A percentile compares a stretch with the other conserved stretches of the same genome.
These are phyloP conservation scores for Craspedostauros australis DNA, from an alignment of 108 stramenopile species.

Conservation along the genomic window DNA sequence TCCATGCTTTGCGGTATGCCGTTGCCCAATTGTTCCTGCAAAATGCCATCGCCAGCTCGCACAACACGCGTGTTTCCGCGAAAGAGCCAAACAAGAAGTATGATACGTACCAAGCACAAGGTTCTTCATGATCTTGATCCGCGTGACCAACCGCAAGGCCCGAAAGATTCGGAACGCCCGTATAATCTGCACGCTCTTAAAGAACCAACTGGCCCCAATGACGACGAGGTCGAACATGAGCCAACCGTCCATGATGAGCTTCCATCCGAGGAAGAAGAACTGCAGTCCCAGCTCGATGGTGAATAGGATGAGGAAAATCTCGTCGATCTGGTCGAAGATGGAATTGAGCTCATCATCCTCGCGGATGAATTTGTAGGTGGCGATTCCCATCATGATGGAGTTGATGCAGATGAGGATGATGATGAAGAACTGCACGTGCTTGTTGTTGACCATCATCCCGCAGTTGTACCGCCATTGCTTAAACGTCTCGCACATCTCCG, in stretches of 20 bases:
- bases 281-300: constrained; percentile 61
- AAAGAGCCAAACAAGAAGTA: no score
- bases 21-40: no score
- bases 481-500: constrained; percentile 6
- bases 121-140: constrained; percentile 57
- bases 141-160: constrained; percentile 65
- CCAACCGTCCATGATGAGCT: constrained; percentile 56
- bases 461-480: constrained; percentile 21
- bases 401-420: constrained; percentile 54
- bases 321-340: constrained; percentile 40
- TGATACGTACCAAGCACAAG: constrained; percentile 37
- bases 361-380: constrained; percentile 52
- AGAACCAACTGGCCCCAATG: constrained; percentile 57
- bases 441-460: constrained; percentile 50
- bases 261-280: constrained; percentile 44
- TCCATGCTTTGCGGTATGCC: no score
- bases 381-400: constrained; percentile 74
- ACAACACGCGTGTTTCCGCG: no score
- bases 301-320: constrained; percentile 57
- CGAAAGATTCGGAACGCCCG: constrained; percentile 77
- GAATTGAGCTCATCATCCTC: constrained; percentile 15
- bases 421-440: constrained; percentile 42
- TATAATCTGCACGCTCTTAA: constrained; percentile 48
- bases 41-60: no score
- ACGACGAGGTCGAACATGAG: constrained; percentile 68